Base-by-base conservation (phyloP, 768 basidiomycete species). In the Stropharia rugosoannulata region DNA sequence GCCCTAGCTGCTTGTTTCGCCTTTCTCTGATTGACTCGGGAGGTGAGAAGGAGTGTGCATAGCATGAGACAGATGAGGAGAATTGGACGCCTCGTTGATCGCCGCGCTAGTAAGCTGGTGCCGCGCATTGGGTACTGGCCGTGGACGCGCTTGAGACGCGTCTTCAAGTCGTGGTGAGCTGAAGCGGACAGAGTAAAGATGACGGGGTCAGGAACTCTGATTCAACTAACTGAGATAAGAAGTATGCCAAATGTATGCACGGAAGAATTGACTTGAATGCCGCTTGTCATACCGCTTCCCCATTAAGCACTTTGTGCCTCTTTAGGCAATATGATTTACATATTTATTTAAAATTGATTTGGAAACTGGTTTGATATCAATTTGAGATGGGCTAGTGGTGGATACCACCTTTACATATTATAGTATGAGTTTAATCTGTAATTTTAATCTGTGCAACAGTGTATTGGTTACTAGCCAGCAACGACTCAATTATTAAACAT, bases 211-310 rank as follows among this genome's bases (percentile, higher is more conserved):
- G 27, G 25, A 47, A 27, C 5, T 29, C 22, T 27, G 46, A 35
- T 6, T 18, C 8, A 19, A 45, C 22, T 18, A 25, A 18, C 32
- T 10, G 18, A 16, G 27, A 47, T n/a, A 5, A 29, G 29, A 51
- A 27, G 50, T 36, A 51, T 39, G 42, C 49, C 42, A 40, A 51
- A 51, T 41, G 50, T 36, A 51, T 39, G 42, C 49, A 19, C 22
- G 27, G 35, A 27, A 42, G 50, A 51, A 51, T 51, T 15, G 29
- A 46, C 16, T 22, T 51, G 50, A 51, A 39, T 27, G 45, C 45
- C 27, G 40, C 40, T 43, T 41, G 29, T 42, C 50, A 19, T 32
- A 7, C 29, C 7, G 29, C 9, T 32, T n/a, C 50, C 35, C n/a
- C 27, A 51, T 51, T 43, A 27, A 32, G 50, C 22, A 43, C 50